Conservation (phyloP, 805 yeast genomes). For the Candida sonorensis region DNA sequence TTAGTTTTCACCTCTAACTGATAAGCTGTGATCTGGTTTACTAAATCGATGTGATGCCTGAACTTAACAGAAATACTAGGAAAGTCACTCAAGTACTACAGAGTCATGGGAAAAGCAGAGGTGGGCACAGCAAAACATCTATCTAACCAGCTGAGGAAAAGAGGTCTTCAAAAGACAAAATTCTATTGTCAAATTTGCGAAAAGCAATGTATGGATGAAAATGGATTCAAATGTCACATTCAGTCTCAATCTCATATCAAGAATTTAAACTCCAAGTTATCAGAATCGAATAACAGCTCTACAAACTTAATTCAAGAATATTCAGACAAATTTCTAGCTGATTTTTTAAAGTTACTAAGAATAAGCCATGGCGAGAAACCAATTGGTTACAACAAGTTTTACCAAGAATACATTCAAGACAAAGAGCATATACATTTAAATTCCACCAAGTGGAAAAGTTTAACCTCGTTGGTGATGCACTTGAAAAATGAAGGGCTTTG, state of each 20-base stretch:
- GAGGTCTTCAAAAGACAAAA: slow-evolving; percentile 78
- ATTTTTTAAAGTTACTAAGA: slow-evolving; percentile 57
- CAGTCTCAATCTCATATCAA: slow-evolving; percentile 71
- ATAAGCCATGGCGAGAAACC: slow-evolving; percentile 75
- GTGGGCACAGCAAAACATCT: slow-evolving; percentile 63
- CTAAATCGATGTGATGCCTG: too few species aligned
- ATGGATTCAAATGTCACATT: slow-evolving; percentile 91
- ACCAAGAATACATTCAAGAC: slow-evolving; percentile 83
- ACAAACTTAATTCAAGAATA: slow-evolving; percentile 41
- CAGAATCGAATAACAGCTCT: slow-evolving; percentile 32
- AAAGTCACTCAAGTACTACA: too few species aligned
- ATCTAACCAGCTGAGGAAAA: slow-evolving; percentile 69
- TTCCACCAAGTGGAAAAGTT: slow-evolving; percentile 71
- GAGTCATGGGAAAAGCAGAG: slow-evolving; percentile 59
- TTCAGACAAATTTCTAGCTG: slow-evolving; percentile 51
- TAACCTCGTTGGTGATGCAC: slow-evolving; percentile 60
- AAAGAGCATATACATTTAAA: slow-evolving; percentile 86
- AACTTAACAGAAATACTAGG: too few species aligned
- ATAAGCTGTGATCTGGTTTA: too few species aligned
- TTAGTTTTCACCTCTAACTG: too few species aligned
- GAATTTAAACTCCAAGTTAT: slow-evolving; percentile 39
- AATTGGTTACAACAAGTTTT: slow-evolving; percentile 76
- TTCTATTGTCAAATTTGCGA: slow-evolving; percentile 90
- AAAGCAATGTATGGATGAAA: slow-evolving; percentile 93
- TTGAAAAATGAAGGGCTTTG: slow-evolving; percentile 53